Percentiles rank a stretch among this genome's conserved stretches.
phyloP scores from a whole-genome alignment of 805 yeast species.

The Saccharomycopsis javanensis region DNA sequence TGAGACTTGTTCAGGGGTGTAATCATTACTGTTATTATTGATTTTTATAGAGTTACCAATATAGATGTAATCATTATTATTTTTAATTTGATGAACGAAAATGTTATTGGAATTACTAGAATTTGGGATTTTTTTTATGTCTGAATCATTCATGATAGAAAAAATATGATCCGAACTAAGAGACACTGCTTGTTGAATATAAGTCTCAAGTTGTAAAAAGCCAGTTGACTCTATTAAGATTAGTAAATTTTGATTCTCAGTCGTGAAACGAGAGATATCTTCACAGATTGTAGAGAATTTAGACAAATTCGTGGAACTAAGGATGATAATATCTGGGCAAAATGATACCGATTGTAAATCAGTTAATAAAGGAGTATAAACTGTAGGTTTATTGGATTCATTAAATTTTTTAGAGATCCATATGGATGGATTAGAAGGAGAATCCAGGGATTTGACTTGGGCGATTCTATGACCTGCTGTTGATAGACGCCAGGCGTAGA shows the following conservation, averaged over 20 bases:
- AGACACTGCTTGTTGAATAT: conserved; percentile 36
- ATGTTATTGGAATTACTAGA: conserved; percentile 21
- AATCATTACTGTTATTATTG: conserved; percentile 25
- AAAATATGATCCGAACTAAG: conserved; percentile 33
- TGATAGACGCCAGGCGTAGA: conserved; percentile 48
- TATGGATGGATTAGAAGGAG: background rate
- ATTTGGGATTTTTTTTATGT: conserved; percentile 32
- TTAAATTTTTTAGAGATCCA: conserved; percentile 26
- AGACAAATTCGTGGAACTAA: conserved; percentile 42
- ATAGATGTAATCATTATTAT: conserved; percentile 33
- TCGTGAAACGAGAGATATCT: conserved; percentile 29
- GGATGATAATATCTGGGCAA: conserved; percentile 33
- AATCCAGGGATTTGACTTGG: background rate
- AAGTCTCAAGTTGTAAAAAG: conserved; percentile 63
- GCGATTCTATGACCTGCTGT: background rate
- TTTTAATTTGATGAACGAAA: conserved; percentile 29
- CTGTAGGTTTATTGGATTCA: conserved; percentile 19
- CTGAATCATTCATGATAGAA: conserved; percentile 55
- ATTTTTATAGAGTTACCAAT: conserved; percentile 30
- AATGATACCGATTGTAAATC: background rate
- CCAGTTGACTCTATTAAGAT: conserved; percentile 63
- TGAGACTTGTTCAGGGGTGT: conserved; percentile 31
- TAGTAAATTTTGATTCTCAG: conserved; percentile 33
- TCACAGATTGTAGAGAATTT: conserved; percentile 37
- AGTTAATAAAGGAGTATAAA: background rate